Conservation (phyloP, 345 rosid genomes). For the Euphorbia peplus region DNA sequence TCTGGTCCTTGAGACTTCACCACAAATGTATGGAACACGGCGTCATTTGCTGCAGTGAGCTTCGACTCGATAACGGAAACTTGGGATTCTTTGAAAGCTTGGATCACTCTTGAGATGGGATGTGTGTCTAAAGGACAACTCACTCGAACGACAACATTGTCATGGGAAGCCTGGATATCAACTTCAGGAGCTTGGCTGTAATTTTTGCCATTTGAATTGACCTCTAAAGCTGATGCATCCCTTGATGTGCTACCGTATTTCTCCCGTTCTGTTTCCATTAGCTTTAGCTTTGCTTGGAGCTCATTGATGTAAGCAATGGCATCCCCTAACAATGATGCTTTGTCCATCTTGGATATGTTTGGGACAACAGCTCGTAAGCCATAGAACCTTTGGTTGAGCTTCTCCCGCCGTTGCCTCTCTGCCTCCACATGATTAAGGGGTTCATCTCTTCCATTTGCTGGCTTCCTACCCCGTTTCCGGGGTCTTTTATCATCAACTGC, state of each 20-base stretch:
- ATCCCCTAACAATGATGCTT: conserved; percentile 90
- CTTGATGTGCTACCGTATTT: conserved; percentile 43
- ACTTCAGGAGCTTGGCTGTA: conserved; percentile 38
- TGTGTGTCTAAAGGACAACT: conserved; percentile 75
- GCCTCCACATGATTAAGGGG: conserved; percentile 98
- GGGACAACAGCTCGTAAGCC: conserved; percentile 94
- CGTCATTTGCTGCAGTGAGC: conserved; percentile 55
- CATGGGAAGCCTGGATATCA: conserved; percentile 54
- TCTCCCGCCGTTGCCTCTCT: conserved; percentile 92
- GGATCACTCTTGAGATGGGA: conserved; percentile 74
- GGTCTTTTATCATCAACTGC: conserved; percentile 67
- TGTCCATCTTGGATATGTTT: conserved; percentile 98
- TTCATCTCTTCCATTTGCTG: conserved; percentile 96
- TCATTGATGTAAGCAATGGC: conserved; percentile 93
- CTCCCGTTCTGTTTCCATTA: conserved; percentile 70
- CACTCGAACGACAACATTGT: conserved; percentile 67
- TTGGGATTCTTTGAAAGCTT: conserved; percentile 65
- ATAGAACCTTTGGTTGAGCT: conserved; percentile 90
- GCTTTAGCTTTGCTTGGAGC: conserved; percentile 79
- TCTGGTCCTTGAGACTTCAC: conserved; percentile 66
- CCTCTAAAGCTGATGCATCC: conserved; percentile 33
- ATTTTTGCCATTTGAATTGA: conserved; percentile 26
- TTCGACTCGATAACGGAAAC: conserved; percentile 61
- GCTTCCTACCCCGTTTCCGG: conserved; percentile 91
- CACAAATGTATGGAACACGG: conserved; percentile 70